These are phyloP conservation scores for Yarrowia sp. DNA, from an alignment of 805 yeast species.

Conservation along the genomic window DNA sequence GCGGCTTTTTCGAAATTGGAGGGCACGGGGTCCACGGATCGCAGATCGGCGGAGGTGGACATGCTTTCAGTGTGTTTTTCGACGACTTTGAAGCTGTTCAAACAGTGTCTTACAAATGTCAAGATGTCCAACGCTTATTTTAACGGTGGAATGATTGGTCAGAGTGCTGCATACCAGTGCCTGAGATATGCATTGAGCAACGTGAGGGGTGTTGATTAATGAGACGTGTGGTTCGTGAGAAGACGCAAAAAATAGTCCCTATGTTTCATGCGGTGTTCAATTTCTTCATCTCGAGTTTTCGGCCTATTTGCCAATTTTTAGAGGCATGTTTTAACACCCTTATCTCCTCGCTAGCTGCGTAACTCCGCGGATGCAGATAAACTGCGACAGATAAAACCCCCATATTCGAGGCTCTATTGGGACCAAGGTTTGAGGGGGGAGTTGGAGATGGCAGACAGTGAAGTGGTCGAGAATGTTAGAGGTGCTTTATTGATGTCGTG, in stretches of 20 bases:
- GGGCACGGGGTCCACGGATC: conserved; percentile 29
- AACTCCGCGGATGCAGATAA: conserved; percentile 2
- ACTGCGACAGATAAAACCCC: not conserved
- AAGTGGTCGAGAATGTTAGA: too few species aligned
- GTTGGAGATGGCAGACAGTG: too few species aligned
- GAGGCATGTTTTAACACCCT: too few species aligned
- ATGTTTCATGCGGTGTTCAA: too few species aligned
- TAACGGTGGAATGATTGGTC: conserved; percentile 1
- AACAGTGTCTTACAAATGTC: not conserved
- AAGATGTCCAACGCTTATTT: not conserved
- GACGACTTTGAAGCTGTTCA: not conserved
- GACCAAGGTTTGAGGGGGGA: not conserved
- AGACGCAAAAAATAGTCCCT: too few species aligned
- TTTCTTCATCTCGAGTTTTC: too few species aligned
- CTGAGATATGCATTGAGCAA: not conserved
- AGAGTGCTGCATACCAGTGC: not conserved
- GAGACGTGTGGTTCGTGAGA: too few species aligned
- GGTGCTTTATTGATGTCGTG: too few species aligned
- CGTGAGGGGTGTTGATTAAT: too few species aligned
- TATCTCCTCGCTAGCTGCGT: not conserved
- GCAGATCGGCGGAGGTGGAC: conserved; percentile 24
- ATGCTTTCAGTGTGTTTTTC: not conserved
- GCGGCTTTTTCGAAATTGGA: not conserved
- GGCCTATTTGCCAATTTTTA: too few species aligned
- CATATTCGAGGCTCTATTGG: not conserved